Evolutionary conservation across 176 grass and related monocot genomes (phyloP).

Genomic region (Hsuehochloa calcarea): DNA sequence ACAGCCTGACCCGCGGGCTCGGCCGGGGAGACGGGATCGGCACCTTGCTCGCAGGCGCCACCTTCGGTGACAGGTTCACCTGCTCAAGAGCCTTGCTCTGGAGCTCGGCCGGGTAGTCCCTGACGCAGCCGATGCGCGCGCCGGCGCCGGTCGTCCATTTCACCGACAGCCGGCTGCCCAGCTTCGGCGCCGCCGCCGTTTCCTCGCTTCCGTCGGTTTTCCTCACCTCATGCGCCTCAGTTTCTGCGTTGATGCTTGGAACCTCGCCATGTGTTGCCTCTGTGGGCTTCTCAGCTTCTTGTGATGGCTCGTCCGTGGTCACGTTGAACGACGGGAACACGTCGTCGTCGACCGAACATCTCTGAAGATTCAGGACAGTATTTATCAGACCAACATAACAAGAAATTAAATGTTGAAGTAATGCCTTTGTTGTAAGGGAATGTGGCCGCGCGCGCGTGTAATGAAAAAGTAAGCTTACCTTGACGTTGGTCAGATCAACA

Average conservation of each 20-base stretch:
- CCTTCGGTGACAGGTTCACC: slow-evolving; percentile 55
- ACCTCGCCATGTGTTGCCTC: not conserved
- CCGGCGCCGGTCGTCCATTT: slow-evolving; percentile 56
- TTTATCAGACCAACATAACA: not conserved
- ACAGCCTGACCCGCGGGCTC: slow-evolving; percentile 53
- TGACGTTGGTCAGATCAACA: slow-evolving; percentile 65
- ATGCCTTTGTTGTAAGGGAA: too few relatives aligned
- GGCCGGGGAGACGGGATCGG: slow-evolving; percentile 60
- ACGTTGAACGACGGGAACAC: slow-evolving; percentile 19
- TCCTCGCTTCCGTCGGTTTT: not conserved
- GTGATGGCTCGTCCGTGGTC: not conserved
- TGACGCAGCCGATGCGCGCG: slow-evolving; percentile 55
- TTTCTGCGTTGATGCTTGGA: not conserved
- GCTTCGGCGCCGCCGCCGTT: not conserved
- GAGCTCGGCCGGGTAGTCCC: slow-evolving; percentile 60
- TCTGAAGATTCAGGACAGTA: slow-evolving; percentile 26
- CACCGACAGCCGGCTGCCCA: not conserved
- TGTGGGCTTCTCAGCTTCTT: not conserved
- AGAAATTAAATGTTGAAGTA: not conserved
- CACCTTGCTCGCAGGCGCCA: slow-evolving; percentile 10
- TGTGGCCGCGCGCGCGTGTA: too few relatives aligned
- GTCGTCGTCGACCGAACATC: slow-evolving; percentile 67
- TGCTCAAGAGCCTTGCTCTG: slow-evolving; percentile 64
- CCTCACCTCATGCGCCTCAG: not conserved
- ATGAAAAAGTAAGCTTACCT: slow-evolving; percentile 27